Conservation (phyloP, 2,329 filamentous ascomycete genomes). For the Penicillium sp. region DNA sequence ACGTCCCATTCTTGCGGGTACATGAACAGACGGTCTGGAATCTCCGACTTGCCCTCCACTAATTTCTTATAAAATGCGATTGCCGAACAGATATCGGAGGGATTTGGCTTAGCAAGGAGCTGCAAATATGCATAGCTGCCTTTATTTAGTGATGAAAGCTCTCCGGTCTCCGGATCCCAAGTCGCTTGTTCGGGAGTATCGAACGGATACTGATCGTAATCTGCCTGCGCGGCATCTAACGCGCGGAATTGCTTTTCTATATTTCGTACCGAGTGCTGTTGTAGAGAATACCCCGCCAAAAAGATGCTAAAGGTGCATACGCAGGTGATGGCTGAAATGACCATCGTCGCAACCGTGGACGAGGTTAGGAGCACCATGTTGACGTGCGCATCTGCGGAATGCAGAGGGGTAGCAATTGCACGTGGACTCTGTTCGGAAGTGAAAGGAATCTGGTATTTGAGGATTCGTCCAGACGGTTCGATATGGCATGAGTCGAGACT, state of each 20-base stretch:
- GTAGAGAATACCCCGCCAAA: conserved; percentile 79
- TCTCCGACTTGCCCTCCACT: conserved; percentile 27
- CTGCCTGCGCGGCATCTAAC: conserved; percentile 35
- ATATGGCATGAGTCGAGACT: too few relatives aligned
- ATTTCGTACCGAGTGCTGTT: conserved; percentile 77
- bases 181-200: conserved; percentile 9
- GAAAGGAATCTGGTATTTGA: background rate
- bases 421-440: background rate
- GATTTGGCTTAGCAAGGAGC: conserved; percentile 39
- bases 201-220: conserved; percentile 3
- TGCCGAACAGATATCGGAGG: conserved; percentile 43
- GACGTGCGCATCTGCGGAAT: conserved; percentile 15
- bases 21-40: conserved; percentile 43
- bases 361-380: conserved; percentile 45
- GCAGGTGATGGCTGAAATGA: conserved; percentile 54
- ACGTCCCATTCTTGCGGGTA: conserved; percentile 45
- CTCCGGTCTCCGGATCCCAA: conserved; percentile 10
- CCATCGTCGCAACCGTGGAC: conserved; percentile 40
- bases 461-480: background rate
- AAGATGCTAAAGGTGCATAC: conserved; percentile 80
- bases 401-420: background rate
- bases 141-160: conserved; percentile 10
- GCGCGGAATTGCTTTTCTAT: conserved; percentile 67
- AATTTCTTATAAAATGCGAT: conserved; percentile 43
- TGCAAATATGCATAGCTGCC: conserved; percentile 39